Evolutionary conservation across 2,329 filamentous ascomycete species (phyloP), one percentile per base, ranked within the genome.

Genomic region (Exophiala aquamarina): DNA sequence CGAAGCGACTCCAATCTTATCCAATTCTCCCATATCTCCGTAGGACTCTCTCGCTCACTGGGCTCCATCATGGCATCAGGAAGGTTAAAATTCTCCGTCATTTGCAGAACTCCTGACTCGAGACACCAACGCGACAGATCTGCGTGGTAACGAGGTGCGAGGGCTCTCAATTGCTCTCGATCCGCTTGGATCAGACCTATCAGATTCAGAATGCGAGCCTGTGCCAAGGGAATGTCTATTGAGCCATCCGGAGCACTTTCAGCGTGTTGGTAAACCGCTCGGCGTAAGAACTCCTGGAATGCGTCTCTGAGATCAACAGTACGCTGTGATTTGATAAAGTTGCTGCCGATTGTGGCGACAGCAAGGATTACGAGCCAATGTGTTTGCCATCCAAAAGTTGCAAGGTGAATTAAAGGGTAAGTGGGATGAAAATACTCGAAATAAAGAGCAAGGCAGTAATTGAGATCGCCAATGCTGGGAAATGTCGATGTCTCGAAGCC

Each of bases 341-440:
- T 67, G 43, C 68, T 69, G 5, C 71, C 71, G 39, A 72, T 61
- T 35, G 70, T 62, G 21, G 69, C 57, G 33, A 71, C 54, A 11
- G 70, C 66, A 40, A 73, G 52, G 3, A 62, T 59, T 34, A 71
- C 52, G 10, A 72, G 55, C 69, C 70, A 73, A 47, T 72, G 65
- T 21, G 59, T 63, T 38, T 66, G 66, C 3, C 60, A 52, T 40
- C 69, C 54, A 45, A 72, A 69, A 4, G 65, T 66, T 32, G 65
- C 49, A 34, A 57, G 52, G 50, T 72, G 70, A 26, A 71, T 50
- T 20, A 72, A 64, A 5, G 70, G 70, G 39, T 71, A 68, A 38
- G 66, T 63, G 2, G 63, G 54, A 33, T 71, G 66, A 23, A 71
- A 72, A 34, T 64, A 61, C 31, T 63, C 59, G 18, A 70, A 65